Evolutionary conservation across 2,329 filamentous ascomycete species (phyloP), one percentile per base, ranked within the genome.

Genomic region (Aureobasidium pullulans): DNA sequence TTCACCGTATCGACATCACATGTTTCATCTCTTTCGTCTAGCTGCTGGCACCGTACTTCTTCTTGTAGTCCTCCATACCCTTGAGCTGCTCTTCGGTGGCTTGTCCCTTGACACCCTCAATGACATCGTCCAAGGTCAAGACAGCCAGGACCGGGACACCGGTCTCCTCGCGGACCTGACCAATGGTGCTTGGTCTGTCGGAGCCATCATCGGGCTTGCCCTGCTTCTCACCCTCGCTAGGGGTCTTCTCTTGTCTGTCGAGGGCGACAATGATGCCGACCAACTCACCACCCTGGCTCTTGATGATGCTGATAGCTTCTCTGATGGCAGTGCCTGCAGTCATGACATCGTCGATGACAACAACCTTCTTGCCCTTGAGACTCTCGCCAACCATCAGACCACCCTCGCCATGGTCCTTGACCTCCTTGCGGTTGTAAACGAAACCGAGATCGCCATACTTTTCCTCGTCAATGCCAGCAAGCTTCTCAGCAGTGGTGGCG

Each of bases 311-410:
- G 62, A 97, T 91, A 13, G 93, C 90, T 73, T 97, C 92, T 61
- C 91, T 82, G 77, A 96, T 92, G 42, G 94, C 94, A 1, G 92
- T 97, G 31, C 94, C 94, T 0, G 91, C 93, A 1, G 92, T 96
- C 69, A 97, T 93, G 60, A 99, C 93, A 75, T 97, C 94, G 78
- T 99, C 94, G 42, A 99, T 87, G 66, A 99, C 89, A 36, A 99
- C 80, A 15, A 96, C 85, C 62, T 82, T 84, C 81, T 94, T 92
- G 57, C 89, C 92, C 75, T 88, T 88, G 68, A 97, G 78, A 6
- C 87, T 82, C 32, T 90, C 89, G 10, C 94, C 94, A 13, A 97
- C 92, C 68, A 97, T 96, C 71, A 84, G 88, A 46, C 94, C 93
- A 36, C 93, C 93, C 76, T 99, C 94, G 46, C 94, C 93, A 73